Evolutionary conservation across 306 rosid species (phyloP), one percentile per base, ranked within the genome.

Genomic region (Quercus variabilis): DNA sequence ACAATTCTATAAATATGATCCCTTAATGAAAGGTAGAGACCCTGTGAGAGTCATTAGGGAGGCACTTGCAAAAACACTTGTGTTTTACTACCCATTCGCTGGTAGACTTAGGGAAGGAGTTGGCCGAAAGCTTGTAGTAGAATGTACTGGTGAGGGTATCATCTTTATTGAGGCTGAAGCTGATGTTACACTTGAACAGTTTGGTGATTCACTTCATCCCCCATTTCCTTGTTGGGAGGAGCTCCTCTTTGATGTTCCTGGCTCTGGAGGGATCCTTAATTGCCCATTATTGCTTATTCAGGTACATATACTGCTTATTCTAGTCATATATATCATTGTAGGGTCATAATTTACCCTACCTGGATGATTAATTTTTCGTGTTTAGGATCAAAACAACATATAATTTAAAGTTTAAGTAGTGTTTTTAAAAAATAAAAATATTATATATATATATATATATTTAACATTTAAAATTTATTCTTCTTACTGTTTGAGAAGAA

Each of bases 81-180:
- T 85, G 57, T 78, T 71, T 31, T 85, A 85, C 79, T 85, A 85
- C 59, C 86, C 88, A 5, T 82, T 85, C 4, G 88, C 86, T 0
- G 88, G 88, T 1, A 75, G 88, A 76, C 76, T 85, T 2, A 25
- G 84, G 33, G 88, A 82, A 73, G 85, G 77, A 10, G 55, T 79
- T n/a, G 52, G 41, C 14, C 54, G 83, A 17, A 85, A 85, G 63
- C 70, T 87, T 23, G 54, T 25, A 5, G 15, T 10, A 31, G 58
- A 25, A 41, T 58, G 64, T 4, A 58, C 64, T 0, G 64, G 64
- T 7, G 64, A 58, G 64, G 30, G 64, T 21, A 12, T 58, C 41
- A 35, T 35, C 41, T 35, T 35, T 35, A 35, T 35, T 6, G 41
- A 35, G 41, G 41, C 41, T 35, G 41, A 35, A 5, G 41, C 41